Evolutionary conservation across 2,329 filamentous ascomycete genomes (phyloP).

Genomic region (Lasiodiplodia hormozganensis): DNA sequence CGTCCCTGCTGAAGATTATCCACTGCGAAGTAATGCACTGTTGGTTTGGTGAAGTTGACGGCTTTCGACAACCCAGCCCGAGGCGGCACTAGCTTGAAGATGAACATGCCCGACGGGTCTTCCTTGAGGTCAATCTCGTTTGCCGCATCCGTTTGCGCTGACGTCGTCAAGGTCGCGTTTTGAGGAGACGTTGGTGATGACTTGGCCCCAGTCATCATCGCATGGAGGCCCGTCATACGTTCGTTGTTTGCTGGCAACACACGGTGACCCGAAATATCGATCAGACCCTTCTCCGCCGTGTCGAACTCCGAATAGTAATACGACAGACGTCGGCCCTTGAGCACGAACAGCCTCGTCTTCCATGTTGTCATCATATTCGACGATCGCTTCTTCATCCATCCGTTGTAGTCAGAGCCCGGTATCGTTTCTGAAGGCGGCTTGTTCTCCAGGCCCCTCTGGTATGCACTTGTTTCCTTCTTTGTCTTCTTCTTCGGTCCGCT

Average conservation of each 20-base stretch:
- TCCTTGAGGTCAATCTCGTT: slow-evolving; percentile 47
- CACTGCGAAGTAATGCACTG: slow-evolving; percentile 96
- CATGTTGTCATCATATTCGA: slow-evolving; percentile 96
- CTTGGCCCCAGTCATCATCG: slow-evolving; percentile 87
- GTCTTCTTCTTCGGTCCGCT: slow-evolving; percentile 60
- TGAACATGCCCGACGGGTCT: slow-evolving; percentile 77
- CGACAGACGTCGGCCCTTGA: slow-evolving; percentile 87
- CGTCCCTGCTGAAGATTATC: slow-evolving; percentile 87
- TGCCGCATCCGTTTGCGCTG: slow-evolving; percentile 47
- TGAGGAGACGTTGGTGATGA: slow-evolving; percentile 67
- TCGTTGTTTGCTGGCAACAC: slow-evolving; percentile 96
- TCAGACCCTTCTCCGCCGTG: slow-evolving; percentile 90
- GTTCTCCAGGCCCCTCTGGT: slow-evolving; percentile 83
- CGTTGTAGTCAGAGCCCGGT: slow-evolving; percentile 85
- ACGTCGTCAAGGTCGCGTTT: slow-evolving; percentile 47
- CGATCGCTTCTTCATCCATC: slow-evolving; percentile 99
- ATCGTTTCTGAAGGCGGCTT: slow-evolving; percentile 85
- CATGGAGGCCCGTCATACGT: slow-evolving; percentile 86
- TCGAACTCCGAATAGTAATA: slow-evolving; percentile 98
- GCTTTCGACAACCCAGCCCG: slow-evolving; percentile 85
- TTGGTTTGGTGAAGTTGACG: slow-evolving; percentile 97
- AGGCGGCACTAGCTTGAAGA: slow-evolving; percentile 96
- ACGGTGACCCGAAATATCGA: slow-evolving; percentile 96
- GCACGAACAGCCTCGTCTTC: slow-evolving; percentile 95
- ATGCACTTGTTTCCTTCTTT: slow-evolving; percentile 96